A percentile compares a stretch with the other conserved stretches of the same genome.
phyloP scores from a whole-genome alignment of 768 basidiomycete species.

The Naganishia friedmannii region DNA sequence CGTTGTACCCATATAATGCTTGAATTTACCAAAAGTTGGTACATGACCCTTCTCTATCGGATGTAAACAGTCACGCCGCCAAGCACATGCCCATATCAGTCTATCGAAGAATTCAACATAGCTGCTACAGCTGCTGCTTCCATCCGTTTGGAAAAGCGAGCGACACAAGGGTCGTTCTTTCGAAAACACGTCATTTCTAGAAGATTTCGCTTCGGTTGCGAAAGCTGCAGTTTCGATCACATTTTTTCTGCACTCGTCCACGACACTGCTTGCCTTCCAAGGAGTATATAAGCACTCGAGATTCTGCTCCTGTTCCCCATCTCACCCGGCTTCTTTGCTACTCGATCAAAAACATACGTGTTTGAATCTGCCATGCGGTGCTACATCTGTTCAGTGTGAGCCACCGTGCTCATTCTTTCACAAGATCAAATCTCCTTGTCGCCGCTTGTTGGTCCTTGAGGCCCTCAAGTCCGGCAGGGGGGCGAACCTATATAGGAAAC shows the following conservation, averaged over 20 bases:
- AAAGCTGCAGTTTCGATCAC: background rate
- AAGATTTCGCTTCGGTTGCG: background rate
- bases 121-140: too few relatives aligned
- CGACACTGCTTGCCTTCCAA: background rate
- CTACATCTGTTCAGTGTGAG: constrained; percentile 23
- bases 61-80: too few relatives aligned
- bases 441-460: constrained; percentile 26
- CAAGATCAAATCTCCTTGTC: constrained; percentile 27
- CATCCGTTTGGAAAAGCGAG: too few relatives aligned
- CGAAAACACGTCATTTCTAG: background rate
- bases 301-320: background rate
- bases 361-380: constrained; percentile 34
- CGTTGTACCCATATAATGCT: too few relatives aligned
- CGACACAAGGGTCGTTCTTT: too few relatives aligned
- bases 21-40: too few relatives aligned
- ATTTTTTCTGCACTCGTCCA: background rate
- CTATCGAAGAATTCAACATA: too few relatives aligned
- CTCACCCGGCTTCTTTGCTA: constrained; percentile 11
- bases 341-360: constrained; percentile 32
- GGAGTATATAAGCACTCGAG: background rate
- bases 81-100: too few relatives aligned
- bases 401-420: constrained; percentile 31
- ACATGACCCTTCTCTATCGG: too few relatives aligned
- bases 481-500: constrained; percentile 33
- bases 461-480: constrained; percentile 26